Base-by-base conservation (phyloP, 2,329 filamentous ascomycete genomes). In the Calonectria montana region DNA sequence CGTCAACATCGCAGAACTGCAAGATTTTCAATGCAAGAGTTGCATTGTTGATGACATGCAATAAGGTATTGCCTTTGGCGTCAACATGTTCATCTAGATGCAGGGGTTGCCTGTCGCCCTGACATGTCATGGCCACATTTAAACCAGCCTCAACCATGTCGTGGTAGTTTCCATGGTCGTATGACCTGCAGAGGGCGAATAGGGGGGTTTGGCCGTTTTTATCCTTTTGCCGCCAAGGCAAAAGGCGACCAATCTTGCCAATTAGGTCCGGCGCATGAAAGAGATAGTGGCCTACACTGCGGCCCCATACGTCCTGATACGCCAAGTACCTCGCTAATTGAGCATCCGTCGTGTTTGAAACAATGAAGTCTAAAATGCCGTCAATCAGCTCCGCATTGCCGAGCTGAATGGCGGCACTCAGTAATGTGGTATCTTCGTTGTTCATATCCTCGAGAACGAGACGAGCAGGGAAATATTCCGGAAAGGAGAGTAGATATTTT, bases 161-260 rank as follows among this genome's bases (percentile, higher is more conserved):
- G 65, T 91, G 90, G 83, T 99, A 99, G 76, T 96, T 89, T 1
- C 92, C 89, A 82, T 99, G 95, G 80, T 99, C 97, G 80, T 99
- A 99, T 0, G 95, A 98, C 77, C 97, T 91, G 82, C 96, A 98
- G 1, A 98, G 87, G 2, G 97, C 97, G 82, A 99, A 98, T 10
- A 99, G 86, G 2, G 97, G 97, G n/a, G 97, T 99, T 83, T 98
- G 97, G 0, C 97, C 97, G 80, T 98, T 98, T 82, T 95, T 97
- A 83, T 99, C 97, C 76, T 93, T 95, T 82, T 97, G 91, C 70
- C 91, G 90, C 97, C 97, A 99, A 10, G 95, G 94, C 65, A 99
- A 87, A 75, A 96, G 84, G 71, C 89, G 88, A 2, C 95, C 96
- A 72, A 98, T 92, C 67, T 90, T 89, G 53, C 87, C 86, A 76